Percentiles rank a stretch among this genome's conserved stretches.
Conservation (phyloP, 495 filamentous ascomycete species). For the Hapsidospora chrysogenum region DNA sequence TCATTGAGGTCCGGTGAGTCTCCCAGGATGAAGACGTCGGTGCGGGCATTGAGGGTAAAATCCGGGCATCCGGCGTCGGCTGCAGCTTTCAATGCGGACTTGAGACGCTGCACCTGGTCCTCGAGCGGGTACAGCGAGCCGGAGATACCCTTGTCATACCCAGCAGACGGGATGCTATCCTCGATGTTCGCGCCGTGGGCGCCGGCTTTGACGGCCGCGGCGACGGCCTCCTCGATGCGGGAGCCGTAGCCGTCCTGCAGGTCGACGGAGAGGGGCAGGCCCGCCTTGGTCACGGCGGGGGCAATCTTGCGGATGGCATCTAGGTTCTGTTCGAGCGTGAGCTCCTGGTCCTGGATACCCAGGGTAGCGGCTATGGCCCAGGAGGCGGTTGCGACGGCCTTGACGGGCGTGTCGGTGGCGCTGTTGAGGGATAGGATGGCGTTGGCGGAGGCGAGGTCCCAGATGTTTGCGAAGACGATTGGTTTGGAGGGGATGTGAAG, state of each 20-base stretch:
- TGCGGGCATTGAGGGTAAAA: constrained; percentile 31
- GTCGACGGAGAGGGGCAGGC: constrained; percentile 22
- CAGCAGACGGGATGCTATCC: constrained; percentile 11
- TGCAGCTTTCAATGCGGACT: constrained; percentile 9
- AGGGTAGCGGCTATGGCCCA: constrained; percentile 25
- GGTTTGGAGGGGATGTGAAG: constrained; percentile 29
- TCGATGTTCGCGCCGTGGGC: constrained; percentile 28
- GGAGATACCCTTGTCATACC: neutral
- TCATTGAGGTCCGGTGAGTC: neutral
- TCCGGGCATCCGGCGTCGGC: constrained; percentile 16
- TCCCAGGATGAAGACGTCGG: constrained; percentile 17
- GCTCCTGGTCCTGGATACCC: constrained; percentile 20
- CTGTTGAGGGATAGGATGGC: constrained; percentile 18
- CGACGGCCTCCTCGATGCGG: constrained; percentile 14
- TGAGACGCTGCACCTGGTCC: constrained; percentile 17
- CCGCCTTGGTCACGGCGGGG: constrained; percentile 6
- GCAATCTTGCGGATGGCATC: constrained; percentile 8
- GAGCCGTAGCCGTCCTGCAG: constrained; percentile 29
- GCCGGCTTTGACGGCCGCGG: constrained; percentile 16
- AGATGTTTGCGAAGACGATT: constrained; percentile 30
- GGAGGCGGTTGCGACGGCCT: constrained; percentile 29
- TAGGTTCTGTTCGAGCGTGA: constrained; percentile 18
- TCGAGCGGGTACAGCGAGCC: constrained; percentile 12
- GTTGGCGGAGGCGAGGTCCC: constrained; percentile 22
- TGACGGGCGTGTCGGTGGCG: constrained; percentile 6